Base-by-base conservation (phyloP, 2,329 filamentous ascomycete species). In the Cladorrhinum sp. region DNA sequence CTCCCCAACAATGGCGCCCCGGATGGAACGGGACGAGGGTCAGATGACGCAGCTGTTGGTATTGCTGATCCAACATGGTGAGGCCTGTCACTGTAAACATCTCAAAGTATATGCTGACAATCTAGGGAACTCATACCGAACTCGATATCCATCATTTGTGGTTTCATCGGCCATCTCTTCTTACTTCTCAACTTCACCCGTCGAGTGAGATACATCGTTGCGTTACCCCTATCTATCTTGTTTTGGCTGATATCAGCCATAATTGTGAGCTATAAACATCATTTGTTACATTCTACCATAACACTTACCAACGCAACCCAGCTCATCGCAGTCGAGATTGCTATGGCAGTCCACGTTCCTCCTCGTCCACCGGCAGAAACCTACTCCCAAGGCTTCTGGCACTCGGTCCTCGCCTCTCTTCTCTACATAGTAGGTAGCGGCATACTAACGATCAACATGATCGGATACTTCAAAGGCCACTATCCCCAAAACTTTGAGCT, bases 311-410 rank as follows among this genome's bases (percentile, higher is more conserved):
- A 55, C 16, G 23, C n/a, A 65, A 49, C 53, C 55, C 29, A 84
- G 78, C 76, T 90, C 27, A 83, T 84, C 50, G 83, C 78, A 2
- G 81, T 86, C 32, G 84, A 81, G 1, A 75, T 79, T 12, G 80
- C 80, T 7, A 84, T 88, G 78, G 71, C 86, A 38, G 69, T 82
- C 1, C 83, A 86, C 64, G 73, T 75, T 1, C 72, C 76, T 4
- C 74, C 74, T 74, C 78, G 59, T 77, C 81, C 29, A 64, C 79
- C 60, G 61, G 78, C 48, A 74, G 81, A 50, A 70, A 81, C 66
- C 67, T 89, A 87, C 70, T 87, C 85, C 0, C 85, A 90, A 70
- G 87, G 86, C 0, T 90, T 84, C 68, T 90, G 87, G 85, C 85
- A 89, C 68, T 87, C 84, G 1, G 78, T 90, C 12, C 81, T 88